Base-by-base conservation (phyloP, 2,329 filamentous ascomycete genomes). In the Pleurostoma richardsiae region DNA sequence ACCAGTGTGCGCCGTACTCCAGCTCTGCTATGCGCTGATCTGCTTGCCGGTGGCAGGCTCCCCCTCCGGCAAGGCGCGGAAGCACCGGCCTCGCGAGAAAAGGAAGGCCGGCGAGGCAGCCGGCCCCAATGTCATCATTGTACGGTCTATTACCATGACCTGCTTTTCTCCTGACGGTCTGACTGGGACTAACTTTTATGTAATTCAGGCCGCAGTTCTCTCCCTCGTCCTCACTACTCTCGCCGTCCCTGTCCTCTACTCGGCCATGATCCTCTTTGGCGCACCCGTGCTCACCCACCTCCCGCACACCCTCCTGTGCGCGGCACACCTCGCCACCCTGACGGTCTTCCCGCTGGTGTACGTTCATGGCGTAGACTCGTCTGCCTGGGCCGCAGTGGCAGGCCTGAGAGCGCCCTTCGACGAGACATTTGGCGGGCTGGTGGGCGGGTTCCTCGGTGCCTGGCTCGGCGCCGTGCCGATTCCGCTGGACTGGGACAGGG, bases 401-500 rank as follows among this genome's bases (percentile, higher is more conserved):
- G 79, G 88, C 19, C 74, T 82, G 42, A 71, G 84, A 19, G 77
- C 76, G 40, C 90, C 91, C 0, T 71, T 94, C 27, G 94, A 97
- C 65, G 87, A 91, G 61, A 82, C 88, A 0, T 94, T 90, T 68
- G 92, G 90, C 3, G 89, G 82, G 2, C 76, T 89, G 7, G 66
- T 91, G n/a, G 94, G 94, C 4, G 83, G 83, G 0, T 71, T 86
- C 29, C 58, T 92, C 1, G 94, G 94, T 5, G 90, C 89, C 39
- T 97, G 94, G 94, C 70, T 96, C 39, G 94, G 94, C 4, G 94
- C 94, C 6, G 82, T 97, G 45, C 94, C 95, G 0, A 97, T 99
- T 56, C 94, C 94, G 2, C 72, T 99, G 55, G 94, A 99, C 65
- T 97, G 92, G 92, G 94, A 99, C 65, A 83, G 94, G n/a, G 90